Percentiles rank a stretch among this genome's conserved stretches.
Conservation (phyloP, 441 rosid species). For the Bocquillonia castaneifolia region DNA sequence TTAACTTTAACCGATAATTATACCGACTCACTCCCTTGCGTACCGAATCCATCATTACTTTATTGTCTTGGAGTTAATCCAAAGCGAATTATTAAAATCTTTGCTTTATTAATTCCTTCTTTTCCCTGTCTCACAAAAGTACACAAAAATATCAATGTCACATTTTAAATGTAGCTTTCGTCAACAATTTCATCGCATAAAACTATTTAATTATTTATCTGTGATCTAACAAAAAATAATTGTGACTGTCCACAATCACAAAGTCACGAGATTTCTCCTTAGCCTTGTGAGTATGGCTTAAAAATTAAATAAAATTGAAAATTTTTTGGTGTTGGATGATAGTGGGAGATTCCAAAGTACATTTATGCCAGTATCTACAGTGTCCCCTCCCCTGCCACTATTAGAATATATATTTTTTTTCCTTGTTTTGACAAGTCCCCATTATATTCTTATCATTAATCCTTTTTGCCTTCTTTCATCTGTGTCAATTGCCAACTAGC, state of each 20-base stretch:
- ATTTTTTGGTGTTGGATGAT: neutral
- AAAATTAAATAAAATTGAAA: neutral
- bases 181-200: neutral
- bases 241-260: neutral
- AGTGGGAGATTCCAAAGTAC: slow-evolving; percentile 1
- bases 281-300: neutral
- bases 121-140: too few relatives aligned
- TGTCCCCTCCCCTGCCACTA: neutral
- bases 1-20: too few relatives aligned
- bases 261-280: neutral
- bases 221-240: too few relatives aligned
- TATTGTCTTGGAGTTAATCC: too few relatives aligned
- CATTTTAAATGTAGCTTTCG: neutral
- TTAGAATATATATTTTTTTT: slow-evolving; percentile 1
- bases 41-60: too few relatives aligned
- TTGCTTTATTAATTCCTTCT: too few relatives aligned
- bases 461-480: neutral
- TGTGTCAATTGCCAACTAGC: neutral
- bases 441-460: neutral
- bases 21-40: too few relatives aligned
- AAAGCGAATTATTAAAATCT: too few relatives aligned
- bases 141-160: too few relatives aligned
- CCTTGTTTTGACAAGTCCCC: neutral
- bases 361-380: neutral
- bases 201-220: neutral